Evolutionary conservation across 176 grass and related monocot genomes (phyloP), one percentile per base, ranked within the genome.

Genomic region (Juncus inflexus): DNA sequence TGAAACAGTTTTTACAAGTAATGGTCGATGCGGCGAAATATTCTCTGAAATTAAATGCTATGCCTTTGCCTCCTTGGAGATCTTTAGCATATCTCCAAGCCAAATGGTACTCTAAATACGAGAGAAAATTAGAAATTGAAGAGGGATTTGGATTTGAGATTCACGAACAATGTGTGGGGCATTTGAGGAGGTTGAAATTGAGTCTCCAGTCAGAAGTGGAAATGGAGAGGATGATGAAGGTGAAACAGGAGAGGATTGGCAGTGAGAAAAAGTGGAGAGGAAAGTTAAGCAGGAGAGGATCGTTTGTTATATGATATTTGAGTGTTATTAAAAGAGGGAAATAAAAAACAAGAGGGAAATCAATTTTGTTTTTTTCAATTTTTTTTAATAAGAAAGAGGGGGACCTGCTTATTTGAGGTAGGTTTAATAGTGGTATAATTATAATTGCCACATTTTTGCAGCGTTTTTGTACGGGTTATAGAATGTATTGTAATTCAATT

Each of bases 61-160:
- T 97, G 92, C 92, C 87, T 9, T 78, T 97, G 13, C 92, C 92
- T 42, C 92, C 92, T 8, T 97, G 87, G 87, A 91, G 92, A 79
- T 97, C 87, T 7, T 74, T 96, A 72, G 15, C 92, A 61, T 96
- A 96, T 52, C 77, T 91, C 52, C 84, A 96, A 76, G 79, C 85
- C 0, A 97, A 97, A 55, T 97, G 87, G 84, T 64, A 77, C 15
- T 91, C 92, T 53, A 97, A 91, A 66, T 70, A 84, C 19, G 84
- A 87, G 79, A 81, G 92, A 74, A 75, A 77, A 77, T 28, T 28
- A 5, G 43, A 47, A 47, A 47, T 47, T 47, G 62, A 55, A 35
- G 37, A 58, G 5, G 50, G 58, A 5, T 39, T 58, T 2, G 67
- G 47, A 58, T 52, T 47, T 37, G 63, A 67, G 15, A 52, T 80